A percentile compares a stretch with the other conserved stretches of the same genome.
phyloP scores from a whole-genome alignment of 1,284 basidiomycete species.

The Veloboletus limbatus region DNA sequence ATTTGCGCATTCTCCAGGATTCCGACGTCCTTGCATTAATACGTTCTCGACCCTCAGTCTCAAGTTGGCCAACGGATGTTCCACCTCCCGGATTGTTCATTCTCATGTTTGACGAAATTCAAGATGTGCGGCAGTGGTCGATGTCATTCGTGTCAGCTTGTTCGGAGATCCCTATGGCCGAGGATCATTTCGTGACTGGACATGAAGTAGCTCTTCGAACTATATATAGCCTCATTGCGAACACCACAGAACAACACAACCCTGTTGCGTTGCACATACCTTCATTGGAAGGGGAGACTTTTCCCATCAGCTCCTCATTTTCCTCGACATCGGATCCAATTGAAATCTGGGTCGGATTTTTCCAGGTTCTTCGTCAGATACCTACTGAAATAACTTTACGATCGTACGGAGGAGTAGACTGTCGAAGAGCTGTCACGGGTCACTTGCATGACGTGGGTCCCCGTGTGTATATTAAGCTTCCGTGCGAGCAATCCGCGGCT shows the following conservation, averaged over 20 bases:
- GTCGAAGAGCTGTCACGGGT: constrained; percentile 51
- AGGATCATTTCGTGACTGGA: constrained; percentile 43
- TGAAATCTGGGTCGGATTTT: constrained; percentile 57
- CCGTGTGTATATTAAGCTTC: constrained; percentile 47
- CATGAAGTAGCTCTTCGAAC: constrained; percentile 46
- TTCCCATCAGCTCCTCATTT: constrained; percentile 15
- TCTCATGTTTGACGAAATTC: constrained; percentile 51
- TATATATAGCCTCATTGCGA: constrained; percentile 31
- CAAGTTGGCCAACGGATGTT: constrained; percentile 55
- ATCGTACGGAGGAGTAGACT: constrained; percentile 38
- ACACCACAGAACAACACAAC: constrained; percentile 6
- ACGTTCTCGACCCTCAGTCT: constrained; percentile 40
- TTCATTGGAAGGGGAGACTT: constrained; percentile 7
- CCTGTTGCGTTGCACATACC: background rate
- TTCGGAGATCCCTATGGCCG: constrained; percentile 45
- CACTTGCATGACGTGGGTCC: constrained; percentile 62
- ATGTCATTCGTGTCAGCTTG: constrained; percentile 38
- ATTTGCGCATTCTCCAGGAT: constrained; percentile 58
- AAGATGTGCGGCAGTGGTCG: constrained; percentile 59
- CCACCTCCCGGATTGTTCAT: constrained; percentile 60
- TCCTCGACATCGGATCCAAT: constrained; percentile 38
- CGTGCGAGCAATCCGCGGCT: background rate
- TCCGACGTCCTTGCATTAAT: constrained; percentile 47
- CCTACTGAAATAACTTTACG: constrained; percentile 46
- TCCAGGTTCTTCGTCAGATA: constrained; percentile 48